Base-by-base conservation (phyloP, 148 eudicot genomes). In the Gaultheria prostrata region DNA sequence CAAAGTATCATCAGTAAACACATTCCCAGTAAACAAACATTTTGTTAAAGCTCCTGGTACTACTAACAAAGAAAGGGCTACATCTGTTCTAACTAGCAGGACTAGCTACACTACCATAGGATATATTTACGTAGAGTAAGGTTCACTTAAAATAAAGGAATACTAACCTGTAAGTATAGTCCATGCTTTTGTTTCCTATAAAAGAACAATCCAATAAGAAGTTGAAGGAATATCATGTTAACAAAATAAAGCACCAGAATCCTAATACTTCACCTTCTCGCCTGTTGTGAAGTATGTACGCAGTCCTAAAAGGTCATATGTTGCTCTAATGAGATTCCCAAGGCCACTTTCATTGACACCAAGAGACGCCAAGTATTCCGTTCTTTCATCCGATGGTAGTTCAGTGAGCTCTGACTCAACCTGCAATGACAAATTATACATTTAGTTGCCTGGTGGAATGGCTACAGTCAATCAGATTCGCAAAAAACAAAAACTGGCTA, bases 161-260 rank as follows among this genome's bases (percentile, higher is more conserved):
- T 26, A 35, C 89, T 82, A 67, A 97, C 99, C 99, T 90, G 95
- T 85, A 86, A 88, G 93, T 85, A 97, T 97, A 39, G 99, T 97
- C 99, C 99, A 97, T 83, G 99, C 99, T 88, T 95, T 97, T 51
- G 98, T 92, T 88, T 97, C 99, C 99, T 97, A 84, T 56, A 21
- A 32, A 15, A 59, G 76, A 86, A 56, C 77, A 76, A 78, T 57
- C 59, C 18, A 20, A 20, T 80, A 70, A 82, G 24, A 35, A 63
- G 67, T 78, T 67, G 45, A 73, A 32, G 61, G n/a, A 76, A 78
- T 17, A 56, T 57, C 39, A 14, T 33, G 63, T 45, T 78, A 56
- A 14, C 30, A 14, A 79, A 24, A 72, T 39, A 18, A 46, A 45
- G 50, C 65, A 28, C 77, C 63, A 79, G 63, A 32, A 57, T 43